A percentile compares a stretch with the other conserved stretches of the same genome.
Conservation (phyloP, 164 flowering plant genomes). For the Dillenia turbinata region DNA sequence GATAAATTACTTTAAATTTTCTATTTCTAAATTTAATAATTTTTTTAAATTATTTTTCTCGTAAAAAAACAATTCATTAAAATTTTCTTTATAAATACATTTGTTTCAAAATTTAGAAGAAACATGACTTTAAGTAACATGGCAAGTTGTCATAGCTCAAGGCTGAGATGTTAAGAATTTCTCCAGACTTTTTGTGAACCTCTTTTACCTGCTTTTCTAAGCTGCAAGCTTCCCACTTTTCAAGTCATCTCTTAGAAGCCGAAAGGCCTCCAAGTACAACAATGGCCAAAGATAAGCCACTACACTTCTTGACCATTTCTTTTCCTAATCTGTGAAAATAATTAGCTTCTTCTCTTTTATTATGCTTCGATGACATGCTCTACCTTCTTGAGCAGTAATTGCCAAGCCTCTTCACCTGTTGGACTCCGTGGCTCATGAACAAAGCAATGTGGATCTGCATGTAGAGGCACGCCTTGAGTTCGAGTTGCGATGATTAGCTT, state of each 20-base stretch:
- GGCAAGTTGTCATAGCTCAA: neutral
- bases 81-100: neutral
- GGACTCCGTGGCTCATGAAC: no score
- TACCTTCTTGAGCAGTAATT: no score
- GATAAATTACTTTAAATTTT: no score
- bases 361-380: no score
- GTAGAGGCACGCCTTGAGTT: neutral
- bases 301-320: neutral
- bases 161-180: neutral
- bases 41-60: no score
- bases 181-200: no score
- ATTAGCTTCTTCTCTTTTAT: no score
- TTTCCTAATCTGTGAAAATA: no score
- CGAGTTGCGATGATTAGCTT: neutral
- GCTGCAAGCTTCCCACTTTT: neutral
- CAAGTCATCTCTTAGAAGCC: neutral
- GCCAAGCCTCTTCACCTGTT: no score
- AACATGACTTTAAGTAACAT: neutral
- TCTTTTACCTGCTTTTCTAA: neutral
- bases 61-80: no score
- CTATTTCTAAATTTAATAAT: no score
- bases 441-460: no score
- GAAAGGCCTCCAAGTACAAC: neutral
- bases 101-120: neutral
- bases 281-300: neutral